A percentile compares a stretch with the other conserved stretches of the same genome.
phyloP scores from a whole-genome alignment of 2,329 filamentous ascomycete species.

The Colletotrichum gloeosporioides region DNA sequence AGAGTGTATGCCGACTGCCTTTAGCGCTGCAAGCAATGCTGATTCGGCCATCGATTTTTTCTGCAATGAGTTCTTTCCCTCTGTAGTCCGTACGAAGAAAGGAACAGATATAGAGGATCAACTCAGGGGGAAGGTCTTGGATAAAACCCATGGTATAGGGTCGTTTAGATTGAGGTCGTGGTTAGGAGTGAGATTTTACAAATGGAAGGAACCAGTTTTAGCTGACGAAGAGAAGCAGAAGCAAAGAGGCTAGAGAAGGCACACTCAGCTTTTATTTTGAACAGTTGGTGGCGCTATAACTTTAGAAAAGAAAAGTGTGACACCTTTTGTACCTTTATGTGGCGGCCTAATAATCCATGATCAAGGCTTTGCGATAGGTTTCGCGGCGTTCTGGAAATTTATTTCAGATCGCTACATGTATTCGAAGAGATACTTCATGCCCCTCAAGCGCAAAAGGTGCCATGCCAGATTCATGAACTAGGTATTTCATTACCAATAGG shows the following conservation, averaged over 20 bases:
- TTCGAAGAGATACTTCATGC: not conserved
- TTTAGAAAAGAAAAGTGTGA: not conserved
- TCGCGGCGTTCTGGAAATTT: not conserved
- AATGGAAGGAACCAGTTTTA: not conserved
- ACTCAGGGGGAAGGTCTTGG: not conserved
- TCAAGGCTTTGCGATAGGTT: not conserved
- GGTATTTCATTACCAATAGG: rapidly evolving
- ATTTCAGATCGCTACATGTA: not conserved
- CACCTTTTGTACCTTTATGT: not conserved
- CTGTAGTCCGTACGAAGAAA: not conserved
- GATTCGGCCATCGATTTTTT: not conserved
- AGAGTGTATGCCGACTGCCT: not conserved
- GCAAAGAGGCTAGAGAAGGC: not conserved
- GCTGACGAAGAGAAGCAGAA: not conserved
- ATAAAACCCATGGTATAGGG: rapidly evolving
- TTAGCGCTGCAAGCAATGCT: rapidly evolving
- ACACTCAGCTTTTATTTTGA: not conserved
- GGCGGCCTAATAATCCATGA: not conserved
- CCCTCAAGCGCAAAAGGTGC: not conserved
- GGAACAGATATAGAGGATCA: not conserved
- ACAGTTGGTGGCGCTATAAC: not conserved
- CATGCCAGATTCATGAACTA: not conserved
- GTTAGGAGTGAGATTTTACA: not conserved
- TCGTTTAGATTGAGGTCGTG: not conserved
- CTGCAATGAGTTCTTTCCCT: not conserved